phyloP scores from a whole-genome alignment of 1,284 basidiomycete species.

The Erythrobasidium hasegawianum region DNA sequence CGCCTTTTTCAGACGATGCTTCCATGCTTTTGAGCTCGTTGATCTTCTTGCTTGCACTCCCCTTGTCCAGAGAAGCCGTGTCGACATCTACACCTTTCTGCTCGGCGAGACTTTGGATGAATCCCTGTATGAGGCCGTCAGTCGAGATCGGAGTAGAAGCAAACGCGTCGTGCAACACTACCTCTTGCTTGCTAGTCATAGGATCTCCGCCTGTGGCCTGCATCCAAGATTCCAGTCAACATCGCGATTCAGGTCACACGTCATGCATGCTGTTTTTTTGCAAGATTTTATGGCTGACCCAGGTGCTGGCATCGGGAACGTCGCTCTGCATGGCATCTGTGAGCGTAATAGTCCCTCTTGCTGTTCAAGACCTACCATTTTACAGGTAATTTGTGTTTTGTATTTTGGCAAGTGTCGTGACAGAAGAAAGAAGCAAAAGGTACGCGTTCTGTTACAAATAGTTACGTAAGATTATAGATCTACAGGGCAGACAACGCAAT shows the following conservation, averaged over 20 bases:
- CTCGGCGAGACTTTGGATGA: conserved; percentile 32
- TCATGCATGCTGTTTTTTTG: background rate
- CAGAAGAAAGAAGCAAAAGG: too few species aligned
- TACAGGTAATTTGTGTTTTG: background rate
- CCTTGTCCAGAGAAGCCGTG: conserved; percentile 34
- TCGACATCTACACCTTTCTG: conserved; percentile 32
- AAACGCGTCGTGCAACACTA: background rate
- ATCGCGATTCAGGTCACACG: background rate
- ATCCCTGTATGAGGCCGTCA: conserved; percentile 10
- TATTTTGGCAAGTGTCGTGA: too few species aligned
- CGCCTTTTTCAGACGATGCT: background rate
- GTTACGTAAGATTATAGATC: too few species aligned
- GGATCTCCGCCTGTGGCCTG: conserved; percentile 32
- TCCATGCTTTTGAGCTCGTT: conserved; percentile 21
- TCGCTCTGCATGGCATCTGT: conserved; percentile 16
- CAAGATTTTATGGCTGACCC: conserved; percentile 8
- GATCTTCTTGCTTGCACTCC: conserved; percentile 28
- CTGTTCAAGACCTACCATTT: background rate
- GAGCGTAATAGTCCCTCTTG: background rate
- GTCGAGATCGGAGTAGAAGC: background rate
- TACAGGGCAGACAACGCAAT: too few species aligned
- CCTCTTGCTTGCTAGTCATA: conserved; percentile 34
- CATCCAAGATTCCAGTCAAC: too few species aligned
- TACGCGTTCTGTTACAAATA: too few species aligned
- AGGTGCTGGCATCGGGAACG: conserved; percentile 32